Base-by-base conservation (phyloP, 2,329 filamentous ascomycete species). In the Colletotrichum sublineola region DNA sequence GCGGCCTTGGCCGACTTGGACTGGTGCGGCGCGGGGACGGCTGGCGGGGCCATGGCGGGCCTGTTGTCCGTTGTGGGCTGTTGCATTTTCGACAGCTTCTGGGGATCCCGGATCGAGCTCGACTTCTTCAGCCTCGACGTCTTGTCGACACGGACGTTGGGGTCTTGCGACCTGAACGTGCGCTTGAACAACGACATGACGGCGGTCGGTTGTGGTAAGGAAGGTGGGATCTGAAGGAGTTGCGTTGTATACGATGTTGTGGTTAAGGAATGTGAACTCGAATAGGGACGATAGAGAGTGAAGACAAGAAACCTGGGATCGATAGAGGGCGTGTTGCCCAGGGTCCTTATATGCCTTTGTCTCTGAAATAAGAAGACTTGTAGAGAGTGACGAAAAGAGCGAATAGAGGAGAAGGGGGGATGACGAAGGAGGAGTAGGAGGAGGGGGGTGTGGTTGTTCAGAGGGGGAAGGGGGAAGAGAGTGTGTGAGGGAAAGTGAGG, bases 31-130 rank as follows among this genome's bases (percentile, higher is more conserved):
- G 76, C 84, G 86, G 74, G 42, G 80, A 81, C 77, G 75, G 74
- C 77, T 63, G 77, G 79, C 76, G 82, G 82, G 66, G 69, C 69
- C 69, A 72, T 69, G 68, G 78, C 78, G 73, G 82, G 82, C 75
- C 55, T 57, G 55, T 87, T 83, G 78, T 88, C 86, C 74, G 92
- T 90, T 82, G 95, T 87, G 84, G 93, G 95, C 86, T 93, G 92
- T 84, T 96, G 92, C 89, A 97, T 88, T 90, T 94, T 96, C 88
- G 89, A 88, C 80, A 92, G 87, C 89, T 95, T 96, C 84, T 91
- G 88, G 79, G 91, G 88, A 85, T 96, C 93, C 87, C 93, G 91
- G 75, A 82, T 78, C 75, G 84, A 83, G 77, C 79, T 80, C 75
- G 80, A 81, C 80, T 87, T 88, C 88, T 92, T 96, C 87, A 93